These are phyloP conservation scores for Verbascum thapsus DNA, from an alignment of 257 asterid species.

Conservation along the genomic window DNA sequence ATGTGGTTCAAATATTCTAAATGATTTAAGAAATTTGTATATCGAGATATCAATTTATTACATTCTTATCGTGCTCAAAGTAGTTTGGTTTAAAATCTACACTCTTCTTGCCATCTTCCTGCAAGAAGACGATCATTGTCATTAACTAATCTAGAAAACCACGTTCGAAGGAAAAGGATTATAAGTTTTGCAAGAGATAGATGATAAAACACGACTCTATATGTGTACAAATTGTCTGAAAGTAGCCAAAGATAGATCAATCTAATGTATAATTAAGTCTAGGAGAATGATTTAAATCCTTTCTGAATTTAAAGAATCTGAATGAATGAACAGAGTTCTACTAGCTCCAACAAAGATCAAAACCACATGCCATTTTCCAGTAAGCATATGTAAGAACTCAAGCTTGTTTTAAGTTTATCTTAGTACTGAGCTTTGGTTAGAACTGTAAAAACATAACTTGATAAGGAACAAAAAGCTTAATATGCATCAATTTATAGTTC, in stretches of 20 bases:
- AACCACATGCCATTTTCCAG: slow-evolving; percentile 2
- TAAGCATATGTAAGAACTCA: background rate
- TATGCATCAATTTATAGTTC: slow-evolving; percentile 4
- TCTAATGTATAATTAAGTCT: background rate
- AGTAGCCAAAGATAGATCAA: background rate
- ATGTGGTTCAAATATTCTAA: slow-evolving; percentile 9
- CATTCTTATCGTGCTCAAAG: slow-evolving; percentile 80
- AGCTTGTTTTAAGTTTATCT: background rate
- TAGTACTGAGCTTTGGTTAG: slow-evolving; percentile 3
- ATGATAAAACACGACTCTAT: background rate
- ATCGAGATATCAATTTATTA: slow-evolving; percentile 40
- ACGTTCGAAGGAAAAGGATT: background rate
- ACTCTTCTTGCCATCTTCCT: slow-evolving; percentile 85
- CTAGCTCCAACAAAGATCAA: background rate
- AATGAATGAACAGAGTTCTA: slow-evolving; percentile 4
- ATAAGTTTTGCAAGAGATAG: slow-evolving; percentile 14
- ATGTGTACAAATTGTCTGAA: background rate
- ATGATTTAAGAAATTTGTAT: slow-evolving; percentile 17
- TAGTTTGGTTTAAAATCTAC: slow-evolving; percentile 52
- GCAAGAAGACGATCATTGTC: slow-evolving; percentile 34
- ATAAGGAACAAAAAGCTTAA: background rate
- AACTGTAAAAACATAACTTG: slow-evolving; percentile 3
- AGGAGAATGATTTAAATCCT: background rate
- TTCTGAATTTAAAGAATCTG: slow-evolving; percentile 1
- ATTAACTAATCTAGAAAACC: slow-evolving; percentile 18